phyloP scores from a whole-genome alignment of 2,329 filamentous ascomycete species.

The Pochonia chlamydosporia region DNA sequence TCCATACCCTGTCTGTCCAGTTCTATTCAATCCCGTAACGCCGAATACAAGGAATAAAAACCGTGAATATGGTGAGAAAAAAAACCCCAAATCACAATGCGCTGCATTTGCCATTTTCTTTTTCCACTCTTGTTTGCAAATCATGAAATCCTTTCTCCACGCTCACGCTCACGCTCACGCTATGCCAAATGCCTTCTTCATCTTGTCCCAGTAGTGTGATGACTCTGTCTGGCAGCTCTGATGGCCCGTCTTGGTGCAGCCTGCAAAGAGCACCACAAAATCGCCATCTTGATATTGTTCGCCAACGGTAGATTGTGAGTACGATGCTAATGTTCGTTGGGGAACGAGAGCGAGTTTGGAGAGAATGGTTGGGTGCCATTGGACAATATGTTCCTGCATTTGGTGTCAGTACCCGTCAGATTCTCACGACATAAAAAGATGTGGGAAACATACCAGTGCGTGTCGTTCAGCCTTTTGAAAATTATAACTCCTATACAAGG shows the following conservation, averaged over 20 bases:
- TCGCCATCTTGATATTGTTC: constrained; percentile 76
- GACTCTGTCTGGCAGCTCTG: constrained; percentile 70
- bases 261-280: constrained; percentile 72
- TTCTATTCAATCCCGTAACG: constrained; percentile 12
- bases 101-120: constrained; percentile 3
- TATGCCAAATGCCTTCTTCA: constrained; percentile 35
- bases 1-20: constrained; percentile 1
- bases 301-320: constrained; percentile 52
- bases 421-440: too few relatives aligned
- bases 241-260: constrained; percentile 55
- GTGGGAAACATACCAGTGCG: constrained; percentile 64
- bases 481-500: constrained; percentile 87
- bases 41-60: background rate
- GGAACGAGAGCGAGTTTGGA: constrained; percentile 87
- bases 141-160: constrained; percentile 1
- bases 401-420: background rate
- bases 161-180: background rate
- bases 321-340: constrained; percentile 77
- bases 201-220: constrained; percentile 41
- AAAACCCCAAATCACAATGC: constrained; percentile 12
- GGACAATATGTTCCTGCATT: constrained; percentile 72
- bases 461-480: constrained; percentile 93
- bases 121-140: background rate
- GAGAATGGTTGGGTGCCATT: constrained; percentile 96
- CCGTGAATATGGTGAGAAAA: constrained; percentile 4